Base-by-base conservation (phyloP, 768 basidiomycete genomes). In the Psilocybe tampanensis region DNA sequence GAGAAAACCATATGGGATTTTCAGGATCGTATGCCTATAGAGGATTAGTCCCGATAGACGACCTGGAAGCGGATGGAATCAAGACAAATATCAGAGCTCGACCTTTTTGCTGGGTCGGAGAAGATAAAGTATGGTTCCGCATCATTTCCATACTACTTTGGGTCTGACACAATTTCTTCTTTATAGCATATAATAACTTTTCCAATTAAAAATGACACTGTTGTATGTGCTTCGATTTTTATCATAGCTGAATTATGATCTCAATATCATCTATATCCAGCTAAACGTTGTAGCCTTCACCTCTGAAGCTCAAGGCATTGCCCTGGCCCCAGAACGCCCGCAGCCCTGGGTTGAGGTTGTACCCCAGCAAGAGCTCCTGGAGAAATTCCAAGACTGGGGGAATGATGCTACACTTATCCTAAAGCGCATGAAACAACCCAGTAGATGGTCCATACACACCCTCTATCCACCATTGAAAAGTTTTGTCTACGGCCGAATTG, bases 381-480 rank as follows among this genome's bases (percentile, higher is more conserved):
- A 72, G 8, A 65, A 67, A 23, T 84, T 70, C 60, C 61, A 64
- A 17, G 83, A 73, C 23, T 83, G 80, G 74, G 83, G 82, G 4
- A 63, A 65, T 8, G 81, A 84, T 55, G 77, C 71, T 5, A 66
- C 60, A 45, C 66, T 62, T 5, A 69, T 85, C 15, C 64, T 85
- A 0, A 64, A 73, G 15, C 74, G 79, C 56, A 68, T 82, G 47
- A 70, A 74, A 48, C 70, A 71, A 15, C 75, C 79, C 2, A 81
- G 72, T 49, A 81, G 77, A 67, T 86, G 84, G 84, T 73, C 67
- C 26, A 77, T 86, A 41, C 83, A 85, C 50, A 69, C 74, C 7
- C 54, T 84, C 19, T 62, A 76, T 47, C 83, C 80, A 1, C 78
- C 77, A 5, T 70, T 86, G 18, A 50, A 70, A 17, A 75, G 64